These are phyloP conservation scores for Dillenia suffruticosa DNA, from an alignment of 164 flowering plant genomes.

Conservation along the genomic window DNA sequence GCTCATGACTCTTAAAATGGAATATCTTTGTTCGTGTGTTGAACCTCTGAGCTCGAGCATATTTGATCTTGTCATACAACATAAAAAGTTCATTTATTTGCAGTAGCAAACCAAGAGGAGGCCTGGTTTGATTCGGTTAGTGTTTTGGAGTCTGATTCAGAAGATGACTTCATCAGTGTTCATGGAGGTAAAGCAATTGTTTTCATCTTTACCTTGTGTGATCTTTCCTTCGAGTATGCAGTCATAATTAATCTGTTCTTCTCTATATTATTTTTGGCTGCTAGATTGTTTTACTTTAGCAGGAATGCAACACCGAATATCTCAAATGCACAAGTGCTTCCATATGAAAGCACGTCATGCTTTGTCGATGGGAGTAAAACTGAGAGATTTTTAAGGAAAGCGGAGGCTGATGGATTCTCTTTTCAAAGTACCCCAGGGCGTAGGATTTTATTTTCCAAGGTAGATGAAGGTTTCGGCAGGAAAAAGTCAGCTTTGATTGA, in stretches of 20 bases:
- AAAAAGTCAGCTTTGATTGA: neutral
- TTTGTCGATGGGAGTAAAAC: constrained; percentile 53
- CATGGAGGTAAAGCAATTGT: constrained; percentile 61
- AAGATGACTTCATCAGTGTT: constrained; percentile 88
- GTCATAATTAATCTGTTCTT: too few relatives aligned
- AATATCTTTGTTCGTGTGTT: neutral
- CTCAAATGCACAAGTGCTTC: constrained; percentile 62
- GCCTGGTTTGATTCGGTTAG: constrained; percentile 93
- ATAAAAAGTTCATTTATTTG: constrained; percentile 14
- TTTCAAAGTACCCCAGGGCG: constrained; percentile 28
- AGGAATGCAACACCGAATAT: constrained; percentile 34
- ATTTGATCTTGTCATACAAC: constrained; percentile 4
- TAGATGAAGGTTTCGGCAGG: constrained; percentile 43
- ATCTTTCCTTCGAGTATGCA: too few relatives aligned
- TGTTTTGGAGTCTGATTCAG: constrained; percentile 89
- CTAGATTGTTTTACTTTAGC: constrained; percentile 46
- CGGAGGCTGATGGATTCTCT: constrained; percentile 30
- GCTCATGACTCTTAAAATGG: neutral
- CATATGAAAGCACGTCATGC: constrained; percentile 72
- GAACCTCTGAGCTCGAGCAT: neutral
- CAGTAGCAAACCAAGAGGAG: constrained; percentile 73
- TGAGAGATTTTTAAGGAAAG: constrained; percentile 28
- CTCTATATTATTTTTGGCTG: constrained; percentile 1
- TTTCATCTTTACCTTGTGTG: neutral
- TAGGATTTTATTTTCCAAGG: constrained; percentile 40